These are phyloP conservation scores for Candida coquimbonensis DNA, from an alignment of 805 yeast species.

Conservation along the genomic window DNA sequence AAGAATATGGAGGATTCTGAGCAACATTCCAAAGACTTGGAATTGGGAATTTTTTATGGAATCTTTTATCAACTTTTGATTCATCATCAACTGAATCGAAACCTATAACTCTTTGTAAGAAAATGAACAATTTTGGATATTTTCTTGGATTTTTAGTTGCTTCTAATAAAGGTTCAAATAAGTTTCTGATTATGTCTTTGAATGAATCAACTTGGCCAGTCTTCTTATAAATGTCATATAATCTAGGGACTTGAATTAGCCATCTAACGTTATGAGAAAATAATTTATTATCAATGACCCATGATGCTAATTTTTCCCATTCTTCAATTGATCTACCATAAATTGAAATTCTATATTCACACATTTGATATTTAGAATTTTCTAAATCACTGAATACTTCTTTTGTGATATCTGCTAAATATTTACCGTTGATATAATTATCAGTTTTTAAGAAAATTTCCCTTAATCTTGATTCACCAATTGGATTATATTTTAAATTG, in stretches of 20 bases:
- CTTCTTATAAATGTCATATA: constrained; percentile 82
- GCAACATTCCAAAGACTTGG: constrained; percentile 75
- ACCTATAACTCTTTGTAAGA: constrained; percentile 91
- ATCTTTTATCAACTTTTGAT: constrained; percentile 79
- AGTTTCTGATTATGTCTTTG: constrained; percentile 68
- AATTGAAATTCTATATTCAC: constrained; percentile 89
- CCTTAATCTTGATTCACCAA: constrained; percentile 95
- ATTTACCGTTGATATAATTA: constrained; percentile 81
- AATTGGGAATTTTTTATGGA: constrained; percentile 77
- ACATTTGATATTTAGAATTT: constrained; percentile 93
- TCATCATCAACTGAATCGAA: constrained; percentile 99
- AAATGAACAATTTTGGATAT: constrained; percentile 87
- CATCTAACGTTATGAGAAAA: constrained; percentile 93
- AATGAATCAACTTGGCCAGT: constrained; percentile 63
- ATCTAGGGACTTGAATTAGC: constrained; percentile 92
- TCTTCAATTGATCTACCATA: constrained; percentile 87
- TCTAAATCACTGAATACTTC: constrained; percentile 94
- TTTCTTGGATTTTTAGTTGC: constrained; percentile 77
- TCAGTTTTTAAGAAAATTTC: constrained; percentile 95
- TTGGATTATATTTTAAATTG: constrained; percentile 93
- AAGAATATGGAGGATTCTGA: constrained; percentile 95
- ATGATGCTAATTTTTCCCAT: constrained; percentile 92
- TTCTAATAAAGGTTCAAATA: constrained; percentile 85
- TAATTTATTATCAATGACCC: constrained; percentile 92
- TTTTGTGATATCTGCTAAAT: constrained; percentile 86